Conservation (phyloP, 768 basidiomycete species). For the Auriscalpium vulgare region DNA sequence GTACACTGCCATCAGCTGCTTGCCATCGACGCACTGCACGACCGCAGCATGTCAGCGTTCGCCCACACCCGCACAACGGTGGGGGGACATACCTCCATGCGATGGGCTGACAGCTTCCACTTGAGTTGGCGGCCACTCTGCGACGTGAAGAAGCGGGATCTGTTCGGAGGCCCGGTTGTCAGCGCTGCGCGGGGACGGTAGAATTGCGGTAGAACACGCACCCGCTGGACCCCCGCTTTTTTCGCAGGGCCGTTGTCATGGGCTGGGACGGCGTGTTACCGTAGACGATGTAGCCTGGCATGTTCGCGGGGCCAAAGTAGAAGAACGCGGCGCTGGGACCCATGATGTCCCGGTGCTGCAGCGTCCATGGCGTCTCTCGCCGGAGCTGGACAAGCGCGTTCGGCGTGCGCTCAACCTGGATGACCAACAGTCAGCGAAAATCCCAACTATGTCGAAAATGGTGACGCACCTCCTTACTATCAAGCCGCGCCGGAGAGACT, state of each 20-base stretch:
- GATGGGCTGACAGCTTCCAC: conserved; percentile 56
- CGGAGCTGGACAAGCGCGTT: conserved; percentile 58
- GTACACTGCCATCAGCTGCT: conserved; percentile 54
- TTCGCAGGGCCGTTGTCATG: conserved; percentile 52
- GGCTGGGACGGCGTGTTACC: conserved; percentile 50
- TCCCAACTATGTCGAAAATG: neutral
- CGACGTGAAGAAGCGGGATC: conserved; percentile 69
- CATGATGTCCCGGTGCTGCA: conserved; percentile 63
- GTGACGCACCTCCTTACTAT: conserved; percentile 8
- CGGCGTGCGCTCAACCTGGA: conserved; percentile 46
- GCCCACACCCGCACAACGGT: neutral
- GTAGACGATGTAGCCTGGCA: conserved; percentile 59
- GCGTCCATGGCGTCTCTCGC: conserved; percentile 59
- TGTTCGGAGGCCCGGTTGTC: conserved; percentile 18
- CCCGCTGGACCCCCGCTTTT: conserved; percentile 55
- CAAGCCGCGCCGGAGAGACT: conserved; percentile 2
- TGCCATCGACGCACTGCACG: conserved; percentile 50
- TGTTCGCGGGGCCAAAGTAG: conserved; percentile 61
- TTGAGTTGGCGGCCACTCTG: conserved; percentile 66
- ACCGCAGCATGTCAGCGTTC: conserved; percentile 1
- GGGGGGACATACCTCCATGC: conserved; percentile 56
- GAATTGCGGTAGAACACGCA: conserved; percentile 30
- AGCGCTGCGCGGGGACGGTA: neutral
- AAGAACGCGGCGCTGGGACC: conserved; percentile 75
- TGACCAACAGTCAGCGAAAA: neutral